phyloP scores from a whole-genome alignment of 768 basidiomycete species.

The Austroboletus festivus region DNA sequence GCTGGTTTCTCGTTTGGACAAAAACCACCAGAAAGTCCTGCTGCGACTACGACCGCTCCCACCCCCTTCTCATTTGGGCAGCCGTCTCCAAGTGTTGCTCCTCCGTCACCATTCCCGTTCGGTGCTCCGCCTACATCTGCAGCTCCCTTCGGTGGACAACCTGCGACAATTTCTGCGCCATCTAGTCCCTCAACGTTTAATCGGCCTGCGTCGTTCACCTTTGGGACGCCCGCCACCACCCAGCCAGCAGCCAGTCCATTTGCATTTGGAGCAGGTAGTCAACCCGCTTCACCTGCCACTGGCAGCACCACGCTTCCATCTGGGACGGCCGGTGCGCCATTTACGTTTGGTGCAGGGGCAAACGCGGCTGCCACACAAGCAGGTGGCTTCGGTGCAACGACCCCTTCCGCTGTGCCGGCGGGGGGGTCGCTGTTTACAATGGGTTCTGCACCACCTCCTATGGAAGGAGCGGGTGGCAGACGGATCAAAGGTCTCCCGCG shows the following conservation, averaged over 20 bases:
- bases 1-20: slow-evolving; percentile 49
- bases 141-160: slow-evolving; percentile 43
- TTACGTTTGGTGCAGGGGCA: slow-evolving; percentile 37
- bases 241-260: slow-evolving; percentile 38
- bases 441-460: slow-evolving; percentile 49
- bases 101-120: slow-evolving; percentile 45
- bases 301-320: slow-evolving; percentile 32
- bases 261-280: slow-evolving; percentile 48
- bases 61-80: slow-evolving; percentile 50
- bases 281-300: slow-evolving; percentile 57
- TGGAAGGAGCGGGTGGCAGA: slow-evolving; percentile 36
- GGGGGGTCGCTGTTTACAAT: slow-evolving; percentile 52
- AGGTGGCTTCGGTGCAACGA: slow-evolving; percentile 38
- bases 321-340: slow-evolving; percentile 29
- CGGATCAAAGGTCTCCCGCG: slow-evolving; percentile 57
- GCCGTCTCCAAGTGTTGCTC: slow-evolving; percentile 35
- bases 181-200: slow-evolving; percentile 58
- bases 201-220: slow-evolving; percentile 45
- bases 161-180: slow-evolving; percentile 45
- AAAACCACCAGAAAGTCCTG: slow-evolving; percentile 37
- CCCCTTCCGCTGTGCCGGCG: slow-evolving; percentile 33
- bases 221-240: slow-evolving; percentile 40
- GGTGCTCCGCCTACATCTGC: slow-evolving; percentile 36
- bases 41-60: slow-evolving; percentile 35
- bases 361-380: slow-evolving; percentile 36